phyloP scores from a whole-genome alignment of 202 grass and related monocot species.

The Digitaria exilis region DNA sequence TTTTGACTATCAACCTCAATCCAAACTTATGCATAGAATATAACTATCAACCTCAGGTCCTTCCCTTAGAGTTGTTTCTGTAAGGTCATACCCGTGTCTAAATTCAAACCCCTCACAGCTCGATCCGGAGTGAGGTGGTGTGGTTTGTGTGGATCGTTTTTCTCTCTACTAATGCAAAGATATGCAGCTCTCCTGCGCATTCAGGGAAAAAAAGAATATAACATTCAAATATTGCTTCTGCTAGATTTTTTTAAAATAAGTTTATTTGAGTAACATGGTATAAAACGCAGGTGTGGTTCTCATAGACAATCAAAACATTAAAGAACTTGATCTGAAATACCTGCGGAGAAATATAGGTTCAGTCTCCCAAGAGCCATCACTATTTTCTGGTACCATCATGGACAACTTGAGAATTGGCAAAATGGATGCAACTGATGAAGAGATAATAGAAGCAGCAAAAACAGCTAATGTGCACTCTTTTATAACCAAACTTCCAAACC shows the following conservation, averaged over 20 bases:
- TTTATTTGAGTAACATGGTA: background rate
- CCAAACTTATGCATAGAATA: no score
- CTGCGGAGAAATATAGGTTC: conserved; percentile 63
- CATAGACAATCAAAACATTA: conserved; percentile 59
- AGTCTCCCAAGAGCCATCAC: conserved; percentile 66
- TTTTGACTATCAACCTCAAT: background rate
- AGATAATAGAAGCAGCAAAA: conserved; percentile 52
- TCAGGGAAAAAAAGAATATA: no score
- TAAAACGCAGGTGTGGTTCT: conserved; percentile 50
- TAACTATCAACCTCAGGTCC: no score
- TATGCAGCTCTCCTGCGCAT: no score
- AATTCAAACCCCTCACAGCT: no score
- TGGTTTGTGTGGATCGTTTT: no score
- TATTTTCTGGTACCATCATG: conserved; percentile 67
- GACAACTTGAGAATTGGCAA: conserved; percentile 69
- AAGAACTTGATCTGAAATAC: conserved; percentile 59
- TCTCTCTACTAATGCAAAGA: no score
- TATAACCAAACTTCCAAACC: conserved; percentile 56
- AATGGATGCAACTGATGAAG: conserved; percentile 52
- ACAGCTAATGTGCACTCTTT: conserved; percentile 63
- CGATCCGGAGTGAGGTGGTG: no score
- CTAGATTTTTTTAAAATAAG: background rate
- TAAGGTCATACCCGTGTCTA: no score
- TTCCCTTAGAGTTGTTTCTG: no score
- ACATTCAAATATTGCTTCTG: background rate